A percentile compares a stretch with the other conserved stretches of the same genome.
Evolutionary conservation across 345 rosid species (phyloP).

Genomic region (Noccaea caerulescens): DNA sequence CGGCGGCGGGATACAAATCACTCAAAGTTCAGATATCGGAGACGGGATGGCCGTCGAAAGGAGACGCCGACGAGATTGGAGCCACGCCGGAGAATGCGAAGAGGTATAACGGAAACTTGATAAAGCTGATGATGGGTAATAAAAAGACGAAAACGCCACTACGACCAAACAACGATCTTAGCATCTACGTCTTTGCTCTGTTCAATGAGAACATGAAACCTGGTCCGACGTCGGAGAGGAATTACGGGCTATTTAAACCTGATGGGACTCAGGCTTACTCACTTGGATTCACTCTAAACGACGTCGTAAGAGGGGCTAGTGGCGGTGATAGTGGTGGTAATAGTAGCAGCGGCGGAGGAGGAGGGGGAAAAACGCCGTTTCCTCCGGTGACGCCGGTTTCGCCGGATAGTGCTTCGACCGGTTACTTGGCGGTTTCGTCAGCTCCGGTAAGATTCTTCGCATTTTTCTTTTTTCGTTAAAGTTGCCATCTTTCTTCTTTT

Average conservation of each 20-base stretch:
- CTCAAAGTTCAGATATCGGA: conserved; percentile 77
- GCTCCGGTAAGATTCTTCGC: conserved; percentile 46
- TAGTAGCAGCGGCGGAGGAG: neutral
- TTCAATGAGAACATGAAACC: conserved; percentile 97
- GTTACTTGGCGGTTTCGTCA: conserved; percentile 58
- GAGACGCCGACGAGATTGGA: conserved; percentile 82
- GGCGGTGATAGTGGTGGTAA: neutral
- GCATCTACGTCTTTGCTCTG: conserved; percentile 76
- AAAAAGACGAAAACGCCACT: conserved; percentile 80
- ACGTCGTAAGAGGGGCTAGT: conserved; percentile 43
- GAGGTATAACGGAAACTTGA: conserved; percentile 82
- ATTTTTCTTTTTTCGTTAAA: conserved; percentile 22
- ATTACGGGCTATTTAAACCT: conserved; percentile 90
- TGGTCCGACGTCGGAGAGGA: conserved; percentile 94
- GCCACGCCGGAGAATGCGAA: conserved; percentile 82
- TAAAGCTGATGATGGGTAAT: conserved; percentile 57
- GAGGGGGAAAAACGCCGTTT: conserved; percentile 23
- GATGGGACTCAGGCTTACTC: conserved; percentile 77
- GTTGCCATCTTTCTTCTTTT: neutral
- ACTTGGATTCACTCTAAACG: conserved; percentile 45
- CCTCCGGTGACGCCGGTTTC: conserved; percentile 33
- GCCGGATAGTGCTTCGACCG: conserved; percentile 45
- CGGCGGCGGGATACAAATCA: conserved; percentile 65
- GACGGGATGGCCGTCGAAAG: conserved; percentile 99
- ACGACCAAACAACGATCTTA: conserved; percentile 64